Base-by-base conservation (phyloP, 2,329 filamentous ascomycete genomes). In the Grosmannia clavigera region DNA sequence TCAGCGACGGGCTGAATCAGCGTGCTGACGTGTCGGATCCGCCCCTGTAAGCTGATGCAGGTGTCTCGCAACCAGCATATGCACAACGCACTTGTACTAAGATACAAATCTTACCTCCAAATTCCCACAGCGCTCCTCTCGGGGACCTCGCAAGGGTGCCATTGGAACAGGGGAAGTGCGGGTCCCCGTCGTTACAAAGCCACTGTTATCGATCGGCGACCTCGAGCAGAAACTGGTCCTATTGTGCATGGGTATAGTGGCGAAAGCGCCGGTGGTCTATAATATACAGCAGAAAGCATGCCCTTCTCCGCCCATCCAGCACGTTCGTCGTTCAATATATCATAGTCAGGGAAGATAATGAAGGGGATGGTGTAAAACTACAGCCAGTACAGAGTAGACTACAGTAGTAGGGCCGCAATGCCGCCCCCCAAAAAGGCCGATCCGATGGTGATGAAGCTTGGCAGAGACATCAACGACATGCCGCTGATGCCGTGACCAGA, bases 401-500 rank as follows among this genome's bases (percentile, higher is more conserved):
- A 57, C 16, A 63, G 29, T 1, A 64, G 29, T 3, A 50, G 12
- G 4, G 61, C 57, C 3, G 62, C 61, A 3, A 62, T 7, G 9
- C 57, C 40, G 3, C 82, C 84, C 0, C 76, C 76, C 0, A 68
- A 76, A 72, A 87, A 86, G 65, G 83, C 78, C 5, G 77, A 72
- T 3, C 70, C 77, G 29, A 86, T 81, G 0, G 82, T 84, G 14
- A 87, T 69, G 60, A 86, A 75, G 66, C 85, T 87, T 11, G 83
- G 80, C 4, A 80, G 71, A 0, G 80, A 83, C 57, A 87, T 72
- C 62, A 84, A 72, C n/a, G 81, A 80, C 67, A 87, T 77, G 0
- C 85, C 85, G 61, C 81, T 86, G 63, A 88, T 83, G 0, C 85
- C 85, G 68, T 88, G 85, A 0, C 85, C 85, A 5, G 82, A 85